Evolutionary conservation across 2,329 filamentous ascomycete genomes (phyloP).

Genomic region (Aspergillus caelatus): DNA sequence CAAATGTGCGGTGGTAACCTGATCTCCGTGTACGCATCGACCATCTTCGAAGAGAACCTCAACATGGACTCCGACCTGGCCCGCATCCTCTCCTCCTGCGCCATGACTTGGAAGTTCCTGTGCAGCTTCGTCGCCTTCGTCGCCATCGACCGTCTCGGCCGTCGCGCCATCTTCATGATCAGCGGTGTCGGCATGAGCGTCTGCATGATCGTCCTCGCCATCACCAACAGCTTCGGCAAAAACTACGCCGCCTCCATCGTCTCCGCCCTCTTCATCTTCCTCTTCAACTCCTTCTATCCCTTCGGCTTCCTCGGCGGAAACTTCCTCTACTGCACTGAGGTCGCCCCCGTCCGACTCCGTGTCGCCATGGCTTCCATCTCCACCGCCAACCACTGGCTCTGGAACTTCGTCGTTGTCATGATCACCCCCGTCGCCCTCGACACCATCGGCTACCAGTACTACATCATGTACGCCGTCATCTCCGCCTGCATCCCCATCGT

Average conservation of each 20-base stretch:
- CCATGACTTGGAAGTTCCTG: conserved; percentile 60
- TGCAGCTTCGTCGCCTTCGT: conserved; percentile 55
- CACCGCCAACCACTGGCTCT: conserved; percentile 61
- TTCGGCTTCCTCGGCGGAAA: conserved; percentile 64
- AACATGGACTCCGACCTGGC: conserved; percentile 19
- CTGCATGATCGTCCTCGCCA: conserved; percentile 59
- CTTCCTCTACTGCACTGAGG: conserved; percentile 52
- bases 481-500: conserved; percentile 43
- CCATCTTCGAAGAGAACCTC: conserved; percentile 22
- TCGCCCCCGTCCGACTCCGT: conserved; percentile 57
- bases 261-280: conserved; percentile 51
- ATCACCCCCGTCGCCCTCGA: conserved; percentile 62
- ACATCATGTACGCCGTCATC: conserved; percentile 57
- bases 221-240: conserved; percentile 37
- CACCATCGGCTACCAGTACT: conserved; percentile 56
- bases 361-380: conserved; percentile 61
- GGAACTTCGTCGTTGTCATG: conserved; percentile 67
- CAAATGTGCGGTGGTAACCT: conserved; percentile 25
- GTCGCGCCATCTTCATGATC: conserved; percentile 56
- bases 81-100: conserved; percentile 49
- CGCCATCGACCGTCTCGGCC: conserved; percentile 55
- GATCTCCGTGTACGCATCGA: conserved; percentile 21
- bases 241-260: conserved; percentile 18
- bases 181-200: conserved; percentile 55
- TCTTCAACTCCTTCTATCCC: conserved; percentile 67